A percentile compares a stretch with the other conserved stretches of the same genome.
Evolutionary conservation across 306 rosid species (phyloP).

Genomic region (Quercus robur): DNA sequence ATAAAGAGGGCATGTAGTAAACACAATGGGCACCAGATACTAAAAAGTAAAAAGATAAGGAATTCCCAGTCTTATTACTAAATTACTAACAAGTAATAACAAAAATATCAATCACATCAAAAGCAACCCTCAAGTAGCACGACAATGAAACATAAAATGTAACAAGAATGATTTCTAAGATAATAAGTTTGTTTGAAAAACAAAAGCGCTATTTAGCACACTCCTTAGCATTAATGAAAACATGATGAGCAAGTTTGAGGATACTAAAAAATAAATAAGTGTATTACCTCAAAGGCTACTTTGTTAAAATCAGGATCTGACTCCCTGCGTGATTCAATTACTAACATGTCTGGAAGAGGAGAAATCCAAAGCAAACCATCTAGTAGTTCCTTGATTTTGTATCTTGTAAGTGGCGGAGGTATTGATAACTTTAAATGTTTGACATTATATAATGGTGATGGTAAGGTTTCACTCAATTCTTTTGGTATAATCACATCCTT

Average conservation of each 20-base stretch:
- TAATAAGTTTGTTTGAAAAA: neutral
- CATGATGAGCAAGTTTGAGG: neutral
- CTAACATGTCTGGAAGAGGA: neutral
- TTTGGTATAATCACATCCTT: neutral
- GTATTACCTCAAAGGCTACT: neutral
- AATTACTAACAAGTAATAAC: too few species aligned
- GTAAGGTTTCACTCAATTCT: slow-evolving; percentile 12
- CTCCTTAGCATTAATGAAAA: neutral
- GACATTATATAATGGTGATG: slow-evolving; percentile 9
- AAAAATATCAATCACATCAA: too few species aligned
- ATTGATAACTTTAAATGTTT: neutral
- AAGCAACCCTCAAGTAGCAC: too few species aligned
- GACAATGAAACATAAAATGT: too few species aligned
- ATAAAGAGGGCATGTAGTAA: too few species aligned
- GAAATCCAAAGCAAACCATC: slow-evolving; percentile 15
- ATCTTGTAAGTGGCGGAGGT: neutral
- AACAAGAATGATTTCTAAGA: too few species aligned
- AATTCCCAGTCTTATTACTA: too few species aligned
- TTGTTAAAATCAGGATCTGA: too few species aligned
- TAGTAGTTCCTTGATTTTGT: neutral
- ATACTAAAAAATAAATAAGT: neutral
- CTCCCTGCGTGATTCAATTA: neutral
- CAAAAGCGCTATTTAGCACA: neutral
- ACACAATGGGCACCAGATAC: too few species aligned
- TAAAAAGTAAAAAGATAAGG: too few species aligned